Evolutionary conservation across 805 yeast species (phyloP).

Genomic region (Torulaspora microellipsoides): DNA sequence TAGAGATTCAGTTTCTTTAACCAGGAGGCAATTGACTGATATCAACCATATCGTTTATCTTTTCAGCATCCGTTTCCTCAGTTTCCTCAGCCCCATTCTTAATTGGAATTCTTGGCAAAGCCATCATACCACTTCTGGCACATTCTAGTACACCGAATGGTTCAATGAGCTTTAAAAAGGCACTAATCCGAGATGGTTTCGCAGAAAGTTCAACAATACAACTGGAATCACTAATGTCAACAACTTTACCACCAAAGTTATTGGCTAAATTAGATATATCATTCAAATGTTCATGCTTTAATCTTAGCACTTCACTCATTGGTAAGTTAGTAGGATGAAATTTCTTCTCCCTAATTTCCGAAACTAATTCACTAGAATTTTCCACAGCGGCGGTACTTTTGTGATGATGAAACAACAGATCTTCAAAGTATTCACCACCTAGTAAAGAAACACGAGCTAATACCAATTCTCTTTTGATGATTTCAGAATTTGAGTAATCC

Average conservation of each 20-base stretch:
- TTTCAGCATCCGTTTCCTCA: slow-evolving; percentile 46
- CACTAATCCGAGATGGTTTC: slow-evolving; percentile 82
- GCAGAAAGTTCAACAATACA: slow-evolving; percentile 93
- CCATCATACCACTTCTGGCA: slow-evolving; percentile 98
- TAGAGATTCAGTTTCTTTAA: slow-evolving; percentile 34
- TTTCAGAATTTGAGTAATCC: slow-evolving; percentile 86
- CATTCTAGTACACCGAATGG: slow-evolving; percentile 96
- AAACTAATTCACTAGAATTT: slow-evolving; percentile 28
- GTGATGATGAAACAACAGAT: slow-evolving; percentile 77
- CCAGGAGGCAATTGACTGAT: slow-evolving; percentile 94
- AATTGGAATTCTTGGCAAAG: slow-evolving; percentile 91
- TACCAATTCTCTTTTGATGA: slow-evolving; percentile 84
- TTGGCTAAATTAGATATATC: slow-evolving; percentile 75
- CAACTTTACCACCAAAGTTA: slow-evolving; percentile 90
- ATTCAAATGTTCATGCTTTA: slow-evolving; percentile 83
- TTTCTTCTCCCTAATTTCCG: slow-evolving; percentile 37
- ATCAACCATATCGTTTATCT: slow-evolving; percentile 65
- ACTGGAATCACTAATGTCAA: slow-evolving; percentile 88
- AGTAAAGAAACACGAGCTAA: slow-evolving; percentile 87
- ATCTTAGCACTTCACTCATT: slow-evolving; percentile 88
- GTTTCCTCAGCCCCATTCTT: slow-evolving; percentile 49
- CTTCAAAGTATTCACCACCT: slow-evolving; percentile 98
- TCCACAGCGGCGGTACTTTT: slow-evolving; percentile 26
- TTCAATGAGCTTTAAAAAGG: slow-evolving; percentile 82
- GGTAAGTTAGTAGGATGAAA: slow-evolving; percentile 88